These are phyloP conservation scores for Mycogone perniciosa DNA, from an alignment of 2,329 filamentous ascomycete species.

Conservation along the genomic window DNA sequence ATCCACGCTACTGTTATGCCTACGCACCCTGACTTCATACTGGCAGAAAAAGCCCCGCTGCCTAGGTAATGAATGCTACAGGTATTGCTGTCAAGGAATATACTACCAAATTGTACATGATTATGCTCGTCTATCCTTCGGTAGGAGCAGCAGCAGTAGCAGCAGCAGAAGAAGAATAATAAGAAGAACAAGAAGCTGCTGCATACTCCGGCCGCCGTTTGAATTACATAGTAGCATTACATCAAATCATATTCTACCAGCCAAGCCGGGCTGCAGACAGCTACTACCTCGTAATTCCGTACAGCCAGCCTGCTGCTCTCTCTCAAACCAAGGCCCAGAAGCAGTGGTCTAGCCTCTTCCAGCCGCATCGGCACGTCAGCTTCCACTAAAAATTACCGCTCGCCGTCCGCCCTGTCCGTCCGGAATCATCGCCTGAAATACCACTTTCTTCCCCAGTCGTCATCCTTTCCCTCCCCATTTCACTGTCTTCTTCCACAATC, in stretches of 20 bases:
- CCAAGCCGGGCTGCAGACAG: too few species aligned
- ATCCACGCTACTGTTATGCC: background rate
- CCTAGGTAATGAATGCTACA: too few species aligned
- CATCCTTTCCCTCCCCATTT: background rate
- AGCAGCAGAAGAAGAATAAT: too few species aligned
- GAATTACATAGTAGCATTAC: too few species aligned
- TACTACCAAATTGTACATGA: too few species aligned
- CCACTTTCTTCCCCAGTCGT: conserved; percentile 1
- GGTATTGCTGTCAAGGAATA: too few species aligned
- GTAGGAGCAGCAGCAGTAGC: too few species aligned
- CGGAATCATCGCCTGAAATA: conserved; percentile 7
- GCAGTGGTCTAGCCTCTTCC: conserved; percentile 3
- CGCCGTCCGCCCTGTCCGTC: conserved; percentile 4
- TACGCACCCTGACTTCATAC: background rate
- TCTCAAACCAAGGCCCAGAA: conserved; percentile 5
- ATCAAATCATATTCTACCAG: too few species aligned
- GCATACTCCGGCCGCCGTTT: too few species aligned
- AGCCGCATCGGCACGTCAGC: background rate
- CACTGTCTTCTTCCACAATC: background rate
- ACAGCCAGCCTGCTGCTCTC: background rate
- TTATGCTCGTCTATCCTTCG: too few species aligned
- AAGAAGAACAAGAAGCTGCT: too few species aligned
- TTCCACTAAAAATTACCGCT: conserved; percentile 2
- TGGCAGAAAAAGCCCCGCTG: background rate
- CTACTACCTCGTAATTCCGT: too few species aligned